Percentiles rank a stretch among this genome's conserved stretches.
Conservation (phyloP, 2,329 filamentous ascomycete species). For the Paecilomyces variotii region DNA sequence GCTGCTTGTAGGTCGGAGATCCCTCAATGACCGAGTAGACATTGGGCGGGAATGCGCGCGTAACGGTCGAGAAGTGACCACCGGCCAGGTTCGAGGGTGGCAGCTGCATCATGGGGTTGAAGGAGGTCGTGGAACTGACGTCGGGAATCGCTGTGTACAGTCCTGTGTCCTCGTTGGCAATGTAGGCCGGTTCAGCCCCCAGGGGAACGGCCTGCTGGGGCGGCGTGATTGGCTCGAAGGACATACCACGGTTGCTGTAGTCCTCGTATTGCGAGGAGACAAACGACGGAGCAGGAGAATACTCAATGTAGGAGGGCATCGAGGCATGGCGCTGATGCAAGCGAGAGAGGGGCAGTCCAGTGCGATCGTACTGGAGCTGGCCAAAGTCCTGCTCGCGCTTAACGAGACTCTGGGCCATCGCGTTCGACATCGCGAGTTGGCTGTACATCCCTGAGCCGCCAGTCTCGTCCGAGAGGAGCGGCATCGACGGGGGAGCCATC, state of each 20-base stretch:
- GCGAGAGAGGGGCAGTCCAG: conserved; percentile 74
- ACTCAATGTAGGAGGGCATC: conserved; percentile 98
- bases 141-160: conserved; percentile 94
- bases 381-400: conserved; percentile 84
- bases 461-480: conserved; percentile 53
- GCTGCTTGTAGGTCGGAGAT: conserved; percentile 97
- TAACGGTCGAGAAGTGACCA: conserved; percentile 66
- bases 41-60: conserved; percentile 61
- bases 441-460: conserved; percentile 63
- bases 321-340: conserved; percentile 89
- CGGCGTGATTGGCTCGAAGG: conserved; percentile 93
- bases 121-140: conserved; percentile 60
- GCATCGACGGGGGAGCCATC: conserved; percentile 62
- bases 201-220: conserved; percentile 81
- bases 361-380: conserved; percentile 83
- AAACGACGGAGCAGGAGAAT: conserved; percentile 94
- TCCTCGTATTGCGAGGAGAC: conserved; percentile 98
- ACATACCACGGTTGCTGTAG: conserved; percentile 92
- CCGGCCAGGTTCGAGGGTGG: conserved; percentile 77
- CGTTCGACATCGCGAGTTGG: conserved; percentile 61
- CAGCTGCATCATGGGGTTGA: conserved; percentile 85
- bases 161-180: conserved; percentile 94
- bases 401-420: conserved; percentile 62
- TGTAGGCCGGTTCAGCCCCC: conserved; percentile 85
- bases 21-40: conserved; percentile 96